Conservation (phyloP, 257 asterid species). For the Solanum gandarillasii region DNA sequence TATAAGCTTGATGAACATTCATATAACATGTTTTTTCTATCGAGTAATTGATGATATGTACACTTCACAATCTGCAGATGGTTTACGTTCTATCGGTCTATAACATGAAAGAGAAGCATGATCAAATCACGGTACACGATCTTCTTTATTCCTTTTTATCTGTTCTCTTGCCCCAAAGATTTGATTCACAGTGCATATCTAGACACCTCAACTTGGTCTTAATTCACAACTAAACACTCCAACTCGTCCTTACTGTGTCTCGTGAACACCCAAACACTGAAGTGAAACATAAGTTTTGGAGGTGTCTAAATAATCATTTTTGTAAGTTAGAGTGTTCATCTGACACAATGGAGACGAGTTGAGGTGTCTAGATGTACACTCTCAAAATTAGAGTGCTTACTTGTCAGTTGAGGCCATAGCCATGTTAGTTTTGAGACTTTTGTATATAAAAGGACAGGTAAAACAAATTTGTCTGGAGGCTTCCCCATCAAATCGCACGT, state of each 20-base stretch:
- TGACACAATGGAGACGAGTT: background rate
- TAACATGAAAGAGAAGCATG: conserved; percentile 70
- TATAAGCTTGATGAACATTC: background rate
- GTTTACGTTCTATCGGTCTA: conserved; percentile 79
- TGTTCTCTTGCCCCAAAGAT: background rate
- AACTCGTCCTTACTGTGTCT: background rate
- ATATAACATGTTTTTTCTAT: background rate
- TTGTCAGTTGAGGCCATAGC: background rate
- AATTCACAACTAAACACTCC: background rate
- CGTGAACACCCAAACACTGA: background rate
- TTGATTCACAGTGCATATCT: background rate
- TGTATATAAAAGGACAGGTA: background rate
- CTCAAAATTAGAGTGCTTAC: background rate
- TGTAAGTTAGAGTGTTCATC: background rate
- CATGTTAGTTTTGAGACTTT: background rate
- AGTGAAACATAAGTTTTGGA: background rate
- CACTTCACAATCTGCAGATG: conserved; percentile 40
- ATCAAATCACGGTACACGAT: conserved; percentile 52
- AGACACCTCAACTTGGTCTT: background rate
- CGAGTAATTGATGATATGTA: background rate
- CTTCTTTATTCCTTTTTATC: background rate
- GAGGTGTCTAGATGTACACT: background rate
- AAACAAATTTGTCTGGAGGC: background rate
- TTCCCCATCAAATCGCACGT: background rate
- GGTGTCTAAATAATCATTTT: background rate